Base-by-base conservation (phyloP, 164 flowering plant genomes). In the Tinospora cordifolia region DNA sequence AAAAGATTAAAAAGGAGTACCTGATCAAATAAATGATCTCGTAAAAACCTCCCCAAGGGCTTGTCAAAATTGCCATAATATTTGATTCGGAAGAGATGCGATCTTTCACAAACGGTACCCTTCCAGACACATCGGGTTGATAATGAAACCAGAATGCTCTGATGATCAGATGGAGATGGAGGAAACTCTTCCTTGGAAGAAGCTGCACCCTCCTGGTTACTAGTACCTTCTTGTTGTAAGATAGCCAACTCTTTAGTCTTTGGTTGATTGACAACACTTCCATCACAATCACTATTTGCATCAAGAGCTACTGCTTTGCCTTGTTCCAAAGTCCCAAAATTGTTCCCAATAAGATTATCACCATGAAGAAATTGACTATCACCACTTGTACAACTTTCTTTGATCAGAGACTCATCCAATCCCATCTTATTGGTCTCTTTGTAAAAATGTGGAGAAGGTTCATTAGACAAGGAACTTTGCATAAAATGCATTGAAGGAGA, bases 71-170 rank as follows among this genome's bases (percentile, higher is more conserved):
- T 87, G 1, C 98, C 98, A 79, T 95, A 95, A 78, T 92, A 95
- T 79, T 95, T 95, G 69, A 95, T 95, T 49, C 99, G 89, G 62
- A 91, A 87, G 49, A 92, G 90, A 80, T 90, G 97, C 4, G 96
- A 83, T 70, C 94, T 81, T 71, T 91, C 96, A 83, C 99, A 95
- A 6, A 92, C 95, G 62, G 97, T 95, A 30, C 97, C 98, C 75
- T 91, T 95, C 98, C 96, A 92, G 71, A 92, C 91, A 74, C 96
- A 90, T 44, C 99, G 86, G 24, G 96, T 85, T 64, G 97, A 95
- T 65, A 90, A 79, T 26, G 97, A 91, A 25, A 95, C 98, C 81
- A 95, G 76, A 69, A 95, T 95, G 83, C 99, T 95, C 75, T 92
- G 99, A 76, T 90, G 89, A 68, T 92, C 93, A 69, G 96, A 87